Conservation (phyloP, 2,329 filamentous ascomycete genomes). For the Aspergillus awamori region DNA sequence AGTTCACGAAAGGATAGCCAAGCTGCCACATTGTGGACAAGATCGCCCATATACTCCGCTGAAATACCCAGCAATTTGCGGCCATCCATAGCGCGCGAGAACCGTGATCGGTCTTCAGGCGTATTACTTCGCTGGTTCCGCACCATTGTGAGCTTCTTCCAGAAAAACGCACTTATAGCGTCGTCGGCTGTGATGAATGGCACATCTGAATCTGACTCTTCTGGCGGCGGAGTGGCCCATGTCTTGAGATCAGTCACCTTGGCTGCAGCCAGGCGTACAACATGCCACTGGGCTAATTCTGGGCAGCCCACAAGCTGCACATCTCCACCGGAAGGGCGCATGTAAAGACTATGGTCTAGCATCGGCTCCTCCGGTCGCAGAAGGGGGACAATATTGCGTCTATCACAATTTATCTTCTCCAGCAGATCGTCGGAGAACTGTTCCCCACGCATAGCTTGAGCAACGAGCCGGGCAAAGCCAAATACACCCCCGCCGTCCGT, state of each 20-base stretch:
- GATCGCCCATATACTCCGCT: conserved; percentile 12
- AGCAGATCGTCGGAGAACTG: background rate
- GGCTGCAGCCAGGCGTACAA: background rate
- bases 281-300: background rate
- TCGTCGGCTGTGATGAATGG: conserved; percentile 11
- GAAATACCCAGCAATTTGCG: conserved; percentile 10
- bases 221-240: background rate
- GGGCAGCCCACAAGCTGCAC: too few relatives aligned
- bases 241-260: background rate
- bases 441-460: conserved; percentile 5
- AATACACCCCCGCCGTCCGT: conserved; percentile 16
- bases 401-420: conserved; percentile 16
- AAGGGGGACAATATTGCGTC: conserved; percentile 9
- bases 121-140: background rate
- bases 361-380: conserved; percentile 10
- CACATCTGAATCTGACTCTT: background rate
- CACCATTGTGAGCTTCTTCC: conserved; percentile 9
- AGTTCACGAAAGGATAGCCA: background rate
- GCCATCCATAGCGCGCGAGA: conserved; percentile 12
- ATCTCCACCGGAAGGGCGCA: background rate
- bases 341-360: conserved; percentile 11
- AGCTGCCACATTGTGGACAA: background rate
- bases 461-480: conserved; percentile 11
- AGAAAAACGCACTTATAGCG: conserved; percentile 12
- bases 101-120: background rate